These are phyloP conservation scores for Mortierella sp. DNA, from an alignment of 371 early-diverging fungal genomes.

Conservation along the genomic window DNA sequence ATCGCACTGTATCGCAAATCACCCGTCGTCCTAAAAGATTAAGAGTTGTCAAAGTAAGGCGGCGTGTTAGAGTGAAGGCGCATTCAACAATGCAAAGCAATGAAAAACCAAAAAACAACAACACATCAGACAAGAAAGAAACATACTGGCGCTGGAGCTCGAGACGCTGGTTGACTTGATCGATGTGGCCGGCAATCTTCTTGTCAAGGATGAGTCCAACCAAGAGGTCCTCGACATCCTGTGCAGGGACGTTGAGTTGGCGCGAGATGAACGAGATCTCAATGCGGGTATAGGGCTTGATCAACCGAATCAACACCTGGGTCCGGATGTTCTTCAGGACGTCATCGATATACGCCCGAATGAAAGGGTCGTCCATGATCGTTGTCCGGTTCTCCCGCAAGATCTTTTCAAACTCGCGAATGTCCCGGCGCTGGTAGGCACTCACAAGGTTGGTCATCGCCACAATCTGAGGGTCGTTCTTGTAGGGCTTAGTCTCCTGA, in stretches of 20 bases:
- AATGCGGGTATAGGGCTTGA: constrained; percentile 94
- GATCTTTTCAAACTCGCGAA: constrained; percentile 89
- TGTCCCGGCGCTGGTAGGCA: constrained; percentile 92
- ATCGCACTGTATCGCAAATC: constrained; percentile 77
- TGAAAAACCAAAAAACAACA: not conserved
- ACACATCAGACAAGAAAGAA: not conserved
- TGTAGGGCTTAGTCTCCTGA: constrained; percentile 97
- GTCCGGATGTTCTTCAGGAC: constrained; percentile 91
- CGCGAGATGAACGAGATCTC: constrained; percentile 85
- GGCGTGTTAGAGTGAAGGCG: not conserved
- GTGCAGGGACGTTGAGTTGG: constrained; percentile 82
- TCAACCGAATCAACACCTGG: constrained; percentile 86
- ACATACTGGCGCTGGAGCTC: constrained; percentile 80
- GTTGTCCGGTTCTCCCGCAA: constrained; percentile 76
- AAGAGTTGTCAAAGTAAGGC: not conserved
- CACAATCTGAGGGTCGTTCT: constrained; percentile 89
- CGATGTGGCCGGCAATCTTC: constrained; percentile 87
- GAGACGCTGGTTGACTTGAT: constrained; percentile 83
- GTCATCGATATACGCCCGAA: constrained; percentile 90
- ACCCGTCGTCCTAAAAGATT: constrained; percentile 70
- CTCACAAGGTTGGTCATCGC: constrained; percentile 93
- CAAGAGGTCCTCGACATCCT: constrained; percentile 88
- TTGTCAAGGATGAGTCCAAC: constrained; percentile 90
- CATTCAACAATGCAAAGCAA: constrained; percentile 8
- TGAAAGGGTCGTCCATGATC: constrained; percentile 93